These are phyloP conservation scores for Pleurotus giganteus DNA, from an alignment of 768 basidiomycete species.

Conservation along the genomic window DNA sequence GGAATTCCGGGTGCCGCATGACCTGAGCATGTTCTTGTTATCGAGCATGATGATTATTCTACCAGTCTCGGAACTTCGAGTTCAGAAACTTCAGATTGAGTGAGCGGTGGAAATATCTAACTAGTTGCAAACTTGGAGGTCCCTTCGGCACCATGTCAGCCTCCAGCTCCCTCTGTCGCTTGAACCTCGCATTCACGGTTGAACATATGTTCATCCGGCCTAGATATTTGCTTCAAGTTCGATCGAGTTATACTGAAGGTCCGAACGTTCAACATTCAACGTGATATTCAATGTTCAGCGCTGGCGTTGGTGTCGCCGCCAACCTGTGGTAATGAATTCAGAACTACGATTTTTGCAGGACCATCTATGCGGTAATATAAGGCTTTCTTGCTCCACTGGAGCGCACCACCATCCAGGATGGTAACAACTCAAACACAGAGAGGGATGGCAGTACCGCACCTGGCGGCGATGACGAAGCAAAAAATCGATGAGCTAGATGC, in stretches of 20 bases:
- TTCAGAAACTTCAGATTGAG: constrained; percentile 25
- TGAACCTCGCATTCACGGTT: constrained; percentile 11
- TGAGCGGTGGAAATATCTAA: constrained; percentile 29
- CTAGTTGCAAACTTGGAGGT: constrained; percentile 31
- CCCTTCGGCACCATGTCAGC: constrained; percentile 11
- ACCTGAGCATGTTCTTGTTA: constrained; percentile 24
- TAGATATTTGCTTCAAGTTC: constrained; percentile 17
- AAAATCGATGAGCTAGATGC: too few relatives aligned
- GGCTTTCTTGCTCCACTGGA: too few relatives aligned
- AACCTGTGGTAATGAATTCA: too few relatives aligned
- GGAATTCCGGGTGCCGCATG: constrained; percentile 19
- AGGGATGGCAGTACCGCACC: too few relatives aligned
- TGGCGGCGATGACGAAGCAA: too few relatives aligned
- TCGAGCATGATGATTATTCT: constrained; percentile 29
- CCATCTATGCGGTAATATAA: too few relatives aligned
- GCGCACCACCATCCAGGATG: too few relatives aligned
- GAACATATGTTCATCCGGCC: constrained; percentile 19
- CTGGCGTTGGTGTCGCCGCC: too few relatives aligned
- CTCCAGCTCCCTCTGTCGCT: background rate
- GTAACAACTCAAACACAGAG: too few relatives aligned
- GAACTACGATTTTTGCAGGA: too few relatives aligned
- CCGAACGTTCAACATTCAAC: constrained; percentile 27
- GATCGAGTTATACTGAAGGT: constrained; percentile 19
- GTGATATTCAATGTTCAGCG: too few relatives aligned
- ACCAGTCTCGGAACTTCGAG: constrained; percentile 24